These are phyloP conservation scores for Zoysia pacifica DNA, from an alignment of 176 grass and related monocot genomes.

Conservation along the genomic window DNA sequence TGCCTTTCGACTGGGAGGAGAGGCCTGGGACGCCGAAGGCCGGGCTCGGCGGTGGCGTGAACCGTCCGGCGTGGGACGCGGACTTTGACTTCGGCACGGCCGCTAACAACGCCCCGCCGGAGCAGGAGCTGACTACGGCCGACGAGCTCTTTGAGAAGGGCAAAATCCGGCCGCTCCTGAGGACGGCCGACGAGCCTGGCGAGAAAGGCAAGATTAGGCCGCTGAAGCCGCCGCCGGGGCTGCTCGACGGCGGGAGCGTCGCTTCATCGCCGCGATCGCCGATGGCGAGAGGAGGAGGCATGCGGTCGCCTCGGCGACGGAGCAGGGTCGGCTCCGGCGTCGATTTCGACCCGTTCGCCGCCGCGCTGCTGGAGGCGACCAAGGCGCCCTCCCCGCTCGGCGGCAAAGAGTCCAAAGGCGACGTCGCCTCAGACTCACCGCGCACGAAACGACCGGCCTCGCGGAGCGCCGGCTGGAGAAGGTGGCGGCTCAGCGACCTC, in stretches of 20 bases:
- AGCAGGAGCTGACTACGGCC: slow-evolving; percentile 48
- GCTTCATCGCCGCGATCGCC: slow-evolving; percentile 60
- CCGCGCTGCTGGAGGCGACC: slow-evolving; percentile 69
- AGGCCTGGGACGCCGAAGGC: slow-evolving; percentile 80
- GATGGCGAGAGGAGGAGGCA: slow-evolving; percentile 25
- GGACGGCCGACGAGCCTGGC: slow-evolving; percentile 48
- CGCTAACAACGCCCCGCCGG: slow-evolving; percentile 34
- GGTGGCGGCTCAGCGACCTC: slow-evolving; percentile 73
- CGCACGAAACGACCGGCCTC: slow-evolving; percentile 24
- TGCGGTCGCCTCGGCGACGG: slow-evolving; percentile 52
- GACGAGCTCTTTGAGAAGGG: slow-evolving; percentile 72
- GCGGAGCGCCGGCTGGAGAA: slow-evolving; percentile 56
- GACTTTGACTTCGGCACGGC: slow-evolving; percentile 73
- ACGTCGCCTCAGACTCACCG: slow-evolving; percentile 1
- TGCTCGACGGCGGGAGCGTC: slow-evolving; percentile 52
- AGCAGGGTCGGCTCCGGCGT: slow-evolving; percentile 57
- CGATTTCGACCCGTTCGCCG: slow-evolving; percentile 83
- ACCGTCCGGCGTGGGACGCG: slow-evolving; percentile 37
- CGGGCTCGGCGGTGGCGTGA: slow-evolving; percentile 11
- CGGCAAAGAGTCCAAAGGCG: slow-evolving; percentile 11
- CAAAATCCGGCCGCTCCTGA: slow-evolving; percentile 46
- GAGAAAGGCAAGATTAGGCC: slow-evolving; percentile 62
- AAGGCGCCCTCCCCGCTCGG: slow-evolving; percentile 64
- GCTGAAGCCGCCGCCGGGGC: slow-evolving; percentile 83
- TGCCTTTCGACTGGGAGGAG: slow-evolving; percentile 93